A percentile compares a stretch with the other conserved stretches of the same genome.
Conservation (phyloP, 805 yeast species). For the Dipodascopsis uninucleata region DNA sequence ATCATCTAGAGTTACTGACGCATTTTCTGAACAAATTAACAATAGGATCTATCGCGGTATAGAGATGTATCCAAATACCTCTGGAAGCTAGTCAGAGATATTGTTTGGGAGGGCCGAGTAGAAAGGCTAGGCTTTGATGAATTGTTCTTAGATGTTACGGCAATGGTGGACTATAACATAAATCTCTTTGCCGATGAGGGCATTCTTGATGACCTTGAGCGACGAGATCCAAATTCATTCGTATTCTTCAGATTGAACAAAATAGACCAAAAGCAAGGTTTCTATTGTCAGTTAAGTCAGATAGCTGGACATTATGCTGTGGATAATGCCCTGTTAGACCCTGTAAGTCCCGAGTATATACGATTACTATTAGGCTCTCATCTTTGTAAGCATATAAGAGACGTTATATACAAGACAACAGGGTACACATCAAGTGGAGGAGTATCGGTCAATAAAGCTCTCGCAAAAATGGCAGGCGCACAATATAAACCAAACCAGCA, state of each 20-base stretch:
- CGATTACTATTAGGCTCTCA: conserved; percentile 9
- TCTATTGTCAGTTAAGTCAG: conserved; percentile 1
- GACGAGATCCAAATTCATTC: neutral
- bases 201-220: neutral
- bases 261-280: conserved; percentile 1
- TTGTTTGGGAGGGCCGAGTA: conserved; percentile 9
- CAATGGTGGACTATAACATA: conserved; percentile 7
- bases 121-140: conserved; percentile 18
- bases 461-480: conserved; percentile 13
- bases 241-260: conserved; percentile 2
- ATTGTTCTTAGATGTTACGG: conserved; percentile 13
- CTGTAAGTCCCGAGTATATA: conserved; percentile 1
- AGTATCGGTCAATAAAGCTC: conserved; percentile 3
- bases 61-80: conserved; percentile 12
- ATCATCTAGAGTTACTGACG: too few species aligned
- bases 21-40: neutral
- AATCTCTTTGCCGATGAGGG: neutral
- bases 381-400: conserved; percentile 5
- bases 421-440: conserved; percentile 15
- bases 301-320: conserved; percentile 7
- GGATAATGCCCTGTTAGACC: neutral
- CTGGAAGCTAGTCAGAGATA: conserved; percentile 3
- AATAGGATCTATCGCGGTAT: conserved; percentile 12
- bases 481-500: conserved; percentile 9
- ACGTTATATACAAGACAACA: neutral